Evolutionary conservation across 179 eudicot species (phyloP).

Genomic region (Spinacia oleracea): DNA sequence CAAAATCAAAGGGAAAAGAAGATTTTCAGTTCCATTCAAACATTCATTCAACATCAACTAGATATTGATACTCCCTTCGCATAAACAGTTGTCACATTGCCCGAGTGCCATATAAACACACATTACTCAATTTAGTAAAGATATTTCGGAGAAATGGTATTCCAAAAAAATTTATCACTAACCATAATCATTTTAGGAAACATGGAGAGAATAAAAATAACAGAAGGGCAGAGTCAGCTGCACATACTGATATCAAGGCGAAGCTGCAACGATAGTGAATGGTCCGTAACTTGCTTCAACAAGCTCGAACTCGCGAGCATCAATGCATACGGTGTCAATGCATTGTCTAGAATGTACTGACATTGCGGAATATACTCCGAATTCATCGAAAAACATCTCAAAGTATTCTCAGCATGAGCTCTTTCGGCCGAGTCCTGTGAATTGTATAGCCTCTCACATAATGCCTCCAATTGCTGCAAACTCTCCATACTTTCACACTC

Average conservation of each 20-base stretch:
- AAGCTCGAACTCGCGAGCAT: conserved; percentile 97
- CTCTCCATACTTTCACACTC: conserved; percentile 65
- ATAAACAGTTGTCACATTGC: background rate
- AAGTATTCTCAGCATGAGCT: conserved; percentile 90
- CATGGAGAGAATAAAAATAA: too few species aligned
- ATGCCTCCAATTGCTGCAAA: conserved; percentile 87
- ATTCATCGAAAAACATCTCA: conserved; percentile 88
- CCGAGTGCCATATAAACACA: background rate
- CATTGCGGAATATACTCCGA: conserved; percentile 93
- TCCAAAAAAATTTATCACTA: background rate
- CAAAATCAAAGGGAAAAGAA: background rate
- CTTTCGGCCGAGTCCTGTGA: conserved; percentile 98
- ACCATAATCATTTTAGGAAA: background rate
- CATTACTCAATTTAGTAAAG: too few species aligned
- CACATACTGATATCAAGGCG: conserved; percentile 90
- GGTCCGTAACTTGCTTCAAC: conserved; percentile 96
- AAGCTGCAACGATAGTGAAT: conserved; percentile 79
- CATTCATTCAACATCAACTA: background rate
- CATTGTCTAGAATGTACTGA: conserved; percentile 92
- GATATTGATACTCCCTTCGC: background rate
- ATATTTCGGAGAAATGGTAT: background rate
- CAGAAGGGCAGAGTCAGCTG: background rate
- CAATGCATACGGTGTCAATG: conserved; percentile 89
- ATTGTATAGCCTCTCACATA: conserved; percentile 95
- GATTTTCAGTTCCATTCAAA: background rate